Base-by-base conservation (phyloP, 116 monocot genomes). In the Phalaenopsis hybrid region DNA sequence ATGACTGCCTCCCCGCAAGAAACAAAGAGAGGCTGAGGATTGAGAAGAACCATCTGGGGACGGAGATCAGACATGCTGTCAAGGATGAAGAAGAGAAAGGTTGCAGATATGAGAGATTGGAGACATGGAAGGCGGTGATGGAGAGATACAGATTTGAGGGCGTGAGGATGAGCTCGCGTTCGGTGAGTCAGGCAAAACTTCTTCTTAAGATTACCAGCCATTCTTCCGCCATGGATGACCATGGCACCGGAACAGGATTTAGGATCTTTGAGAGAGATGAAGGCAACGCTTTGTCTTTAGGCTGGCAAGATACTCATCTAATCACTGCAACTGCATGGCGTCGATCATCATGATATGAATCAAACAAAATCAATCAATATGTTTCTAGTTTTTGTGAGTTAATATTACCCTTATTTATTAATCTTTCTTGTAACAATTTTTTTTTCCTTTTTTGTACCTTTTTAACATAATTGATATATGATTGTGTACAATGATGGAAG, bases 121-220 rank as follows among this genome's bases (percentile, higher is more conserved):
- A 89, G 81, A 79, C 65, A 12, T 89, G 87, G 92, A 91, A 87
- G 74, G 78, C 52, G 46, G 80, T 57, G 44, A 92, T 92, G 92
- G 80, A 81, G 79, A 57, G 76, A 17, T 70, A 41, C 49, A 48
- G 92, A 59, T 84, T 86, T 33, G 81, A 87, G 57, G 84, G 79
- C 3, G 61, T 81, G 51, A 83, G 77, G 81, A 50, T 89, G 84
- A 92, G 92, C 65, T 89, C 89, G 4, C 84, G 85, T 57, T 82
- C 92, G 4, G 80, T 92, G 31, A 89, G 89, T 78, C 92, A 92
- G 69, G 92, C 92, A 37, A 92, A 89, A 84, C 79, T 92, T 17
- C 65, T 92, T 28, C 44, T 92, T 33, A 92, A 89, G 82, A 92
- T 92, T 16, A 91, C 89, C 75, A 89, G 84, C 86, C 79, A 84